Evolutionary conservation across 2,329 filamentous ascomycete species (phyloP).

Genomic region (Iodosphaeria phyllophila): DNA sequence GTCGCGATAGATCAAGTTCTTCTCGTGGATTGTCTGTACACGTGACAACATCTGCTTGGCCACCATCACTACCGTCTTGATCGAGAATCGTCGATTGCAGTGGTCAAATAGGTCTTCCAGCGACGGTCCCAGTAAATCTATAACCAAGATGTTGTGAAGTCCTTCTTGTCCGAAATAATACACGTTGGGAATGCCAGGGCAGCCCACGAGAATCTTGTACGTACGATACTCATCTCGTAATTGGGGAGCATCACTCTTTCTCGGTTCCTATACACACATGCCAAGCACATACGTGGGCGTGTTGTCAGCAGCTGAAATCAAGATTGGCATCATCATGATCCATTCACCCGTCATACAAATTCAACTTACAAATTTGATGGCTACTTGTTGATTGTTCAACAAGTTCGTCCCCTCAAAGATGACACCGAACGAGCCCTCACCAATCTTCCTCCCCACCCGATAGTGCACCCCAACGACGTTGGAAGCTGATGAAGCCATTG

Average conservation of each 20-base stretch:
- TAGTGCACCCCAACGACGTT: constrained; percentile 99
- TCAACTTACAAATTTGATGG: constrained; percentile 87
- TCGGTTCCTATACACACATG: constrained; percentile 53
- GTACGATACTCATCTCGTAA: constrained; percentile 96
- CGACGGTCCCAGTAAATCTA: constrained; percentile 85
- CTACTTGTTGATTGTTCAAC: constrained; percentile 96
- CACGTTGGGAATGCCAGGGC: constrained; percentile 96
- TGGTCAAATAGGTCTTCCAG: constrained; percentile 95
- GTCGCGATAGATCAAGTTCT: constrained; percentile 96
- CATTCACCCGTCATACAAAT: constrained; percentile 3
- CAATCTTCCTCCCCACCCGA: constrained; percentile 97
- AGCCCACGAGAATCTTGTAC: constrained; percentile 98
- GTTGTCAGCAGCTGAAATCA: too few relatives aligned
- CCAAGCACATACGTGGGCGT: not conserved
- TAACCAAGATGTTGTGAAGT: constrained; percentile 96
- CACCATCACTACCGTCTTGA: constrained; percentile 98
- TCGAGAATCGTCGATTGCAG: constrained; percentile 84
- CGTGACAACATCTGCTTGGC: constrained; percentile 98
- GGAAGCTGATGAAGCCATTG: constrained; percentile 81
- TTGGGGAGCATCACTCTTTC: constrained; percentile 96
- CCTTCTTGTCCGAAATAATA: constrained; percentile 99
- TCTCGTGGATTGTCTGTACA: constrained; percentile 89
- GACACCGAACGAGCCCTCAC: constrained; percentile 94
- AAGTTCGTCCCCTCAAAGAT: constrained; percentile 98
- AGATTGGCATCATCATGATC: constrained; percentile 1